phyloP scores from a whole-genome alignment of 176 grass and related monocot species.

The Cenchrus americanus region DNA sequence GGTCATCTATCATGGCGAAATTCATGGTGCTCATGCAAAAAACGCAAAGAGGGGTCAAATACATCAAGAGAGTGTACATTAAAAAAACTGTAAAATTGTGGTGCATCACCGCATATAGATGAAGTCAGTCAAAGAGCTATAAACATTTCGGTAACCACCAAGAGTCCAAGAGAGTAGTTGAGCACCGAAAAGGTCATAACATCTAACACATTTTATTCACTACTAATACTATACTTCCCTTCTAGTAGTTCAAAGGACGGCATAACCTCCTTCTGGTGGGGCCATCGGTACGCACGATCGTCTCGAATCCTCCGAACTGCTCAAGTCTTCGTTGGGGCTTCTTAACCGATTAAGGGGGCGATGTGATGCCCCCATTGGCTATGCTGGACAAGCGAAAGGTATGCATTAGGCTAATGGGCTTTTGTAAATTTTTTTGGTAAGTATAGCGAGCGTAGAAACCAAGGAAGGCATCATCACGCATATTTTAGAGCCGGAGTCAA shows the following conservation, averaged over 20 bases:
- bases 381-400: slow-evolving; percentile 14
- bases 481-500: slow-evolving; percentile 26
- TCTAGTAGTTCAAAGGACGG: neutral
- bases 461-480: slow-evolving; percentile 29
- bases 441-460: slow-evolving; percentile 45
- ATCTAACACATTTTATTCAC: neutral
- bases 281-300: neutral
- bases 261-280: neutral
- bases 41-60: neutral
- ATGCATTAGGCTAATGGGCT: neutral
- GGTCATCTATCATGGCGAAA: neutral
- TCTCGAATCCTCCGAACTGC: slow-evolving; percentile 12
- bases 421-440: slow-evolving; percentile 41
- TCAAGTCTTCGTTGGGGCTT: slow-evolving; percentile 36
- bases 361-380: neutral
- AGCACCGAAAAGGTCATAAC: neutral
- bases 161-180: slow-evolving; percentile 35
- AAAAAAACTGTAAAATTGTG: neutral
- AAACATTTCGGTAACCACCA: neutral
- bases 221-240: neutral
- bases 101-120: neutral
- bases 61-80: neutral
- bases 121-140: neutral
- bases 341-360: slow-evolving; percentile 29
- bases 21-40: neutral